These are phyloP conservation scores for Cystofilobasidium ferigula DNA, from an alignment of 768 basidiomycete genomes.

Conservation along the genomic window DNA sequence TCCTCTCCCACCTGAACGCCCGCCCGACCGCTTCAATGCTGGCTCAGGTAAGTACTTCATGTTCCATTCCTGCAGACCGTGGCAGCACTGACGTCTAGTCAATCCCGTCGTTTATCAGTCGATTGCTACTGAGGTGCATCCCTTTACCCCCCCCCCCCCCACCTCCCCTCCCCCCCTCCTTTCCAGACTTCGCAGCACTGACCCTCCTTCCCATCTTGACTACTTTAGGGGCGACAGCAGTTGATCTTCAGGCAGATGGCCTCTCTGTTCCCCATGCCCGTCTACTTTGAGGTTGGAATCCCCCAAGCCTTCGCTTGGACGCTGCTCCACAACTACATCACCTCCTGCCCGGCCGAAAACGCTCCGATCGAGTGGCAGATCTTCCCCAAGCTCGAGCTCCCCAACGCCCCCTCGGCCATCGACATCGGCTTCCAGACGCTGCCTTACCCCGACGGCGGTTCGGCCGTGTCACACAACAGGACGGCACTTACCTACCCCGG, in stretches of 20 bases:
- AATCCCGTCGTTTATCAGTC: too few relatives aligned
- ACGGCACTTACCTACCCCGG: conserved; percentile 47
- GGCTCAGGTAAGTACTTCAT: too few relatives aligned
- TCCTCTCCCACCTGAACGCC: conserved; percentile 55
- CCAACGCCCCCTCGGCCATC: conserved; percentile 35
- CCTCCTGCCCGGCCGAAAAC: conserved; percentile 48
- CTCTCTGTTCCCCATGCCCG: conserved; percentile 54
- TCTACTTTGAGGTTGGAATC: conserved; percentile 42
- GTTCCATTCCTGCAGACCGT: too few relatives aligned
- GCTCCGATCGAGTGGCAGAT: conserved; percentile 48
- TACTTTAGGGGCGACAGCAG: conserved; percentile 51
- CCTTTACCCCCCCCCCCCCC: not conserved
- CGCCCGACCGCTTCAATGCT: conserved; percentile 48
- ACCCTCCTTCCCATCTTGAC: not conserved
- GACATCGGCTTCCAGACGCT: conserved; percentile 1
- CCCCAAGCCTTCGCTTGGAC: conserved; percentile 58
- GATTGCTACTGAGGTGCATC: conserved; percentile 54
- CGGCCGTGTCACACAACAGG: conserved; percentile 50
- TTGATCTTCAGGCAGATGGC: conserved; percentile 55
- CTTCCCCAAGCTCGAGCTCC: conserved; percentile 50
- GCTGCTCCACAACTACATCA: conserved; percentile 48
- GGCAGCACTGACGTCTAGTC: too few relatives aligned
- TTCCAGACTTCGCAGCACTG: not conserved
- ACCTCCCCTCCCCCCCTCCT: too few relatives aligned
- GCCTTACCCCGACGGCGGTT: conserved; percentile 36